Evolutionary conservation across 1,139 yeast species (phyloP), one percentile per base, ranked within the genome.

Genomic region (Wickerhamomyces sp.): DNA sequence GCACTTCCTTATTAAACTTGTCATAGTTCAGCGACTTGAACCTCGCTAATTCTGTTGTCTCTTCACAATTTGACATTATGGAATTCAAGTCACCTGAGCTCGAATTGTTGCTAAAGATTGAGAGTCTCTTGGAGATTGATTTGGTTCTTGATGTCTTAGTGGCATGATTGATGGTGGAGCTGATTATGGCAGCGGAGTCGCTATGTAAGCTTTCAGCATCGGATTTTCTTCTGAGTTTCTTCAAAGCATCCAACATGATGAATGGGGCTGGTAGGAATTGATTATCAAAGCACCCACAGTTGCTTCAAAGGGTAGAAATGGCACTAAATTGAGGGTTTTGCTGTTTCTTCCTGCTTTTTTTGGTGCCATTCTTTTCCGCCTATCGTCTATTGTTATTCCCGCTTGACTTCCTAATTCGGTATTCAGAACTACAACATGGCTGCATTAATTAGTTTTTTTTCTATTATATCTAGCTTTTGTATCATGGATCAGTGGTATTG

Each of bases 21-120:
- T 54, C 56, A 14, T 41, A 44, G 39, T 55, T 55, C 14, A 53
- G 18, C 3, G 53, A 46, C 37, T 46, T 53, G 46, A 54, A 55
- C 29, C 55, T 40, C 3, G 50, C 34, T n/a, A 55, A 47, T 26
- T 51, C 54, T 29, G 27, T 8, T 7, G 36, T 27, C 6, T 37
- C 36, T 7, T 39, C 45, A 4, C 15, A 30, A 6, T 27, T n/a
- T 10, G 42, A 30, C 11, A 30, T 8, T 7, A 37, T 31, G 10
- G 46, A 40, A 26, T 40, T 35, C 11, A 39, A 34, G 5, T 37
- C 34, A 27, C 36, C 38, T 26, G 48, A 45, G 26, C 18, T 32
- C 6, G 48, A 45, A 18, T 27, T 32, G 9, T 31, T 33, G 27
- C 39, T 27, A 34, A 43, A 43, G 7, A 45, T 27, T n/a, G 48